Conservation (phyloP, 345 rosid genomes). For the Linum trigynum region DNA sequence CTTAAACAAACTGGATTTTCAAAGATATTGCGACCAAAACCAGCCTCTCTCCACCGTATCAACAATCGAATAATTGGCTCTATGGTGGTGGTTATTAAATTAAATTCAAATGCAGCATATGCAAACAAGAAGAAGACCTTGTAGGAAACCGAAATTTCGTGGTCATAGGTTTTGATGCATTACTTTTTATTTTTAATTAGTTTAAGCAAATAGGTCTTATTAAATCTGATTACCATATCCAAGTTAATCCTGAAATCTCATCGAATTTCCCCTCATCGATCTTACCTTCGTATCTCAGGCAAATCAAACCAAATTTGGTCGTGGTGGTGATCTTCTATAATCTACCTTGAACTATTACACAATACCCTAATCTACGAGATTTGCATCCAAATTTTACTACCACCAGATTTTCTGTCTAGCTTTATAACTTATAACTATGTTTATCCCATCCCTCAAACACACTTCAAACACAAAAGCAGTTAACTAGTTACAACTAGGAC, state of each 20-base stretch:
- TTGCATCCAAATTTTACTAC: slow-evolving; percentile 10
- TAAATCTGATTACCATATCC: background rate
- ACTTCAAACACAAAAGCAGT: background rate
- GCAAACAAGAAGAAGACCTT: background rate
- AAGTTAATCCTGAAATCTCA: background rate
- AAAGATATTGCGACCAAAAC: no score
- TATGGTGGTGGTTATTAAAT: no score
- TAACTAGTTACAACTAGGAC: background rate
- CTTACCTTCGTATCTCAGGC: slow-evolving; percentile 28
- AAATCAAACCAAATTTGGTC: slow-evolving; percentile 10
- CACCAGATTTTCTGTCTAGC: background rate
- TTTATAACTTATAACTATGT: background rate
- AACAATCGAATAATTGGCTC: no score
- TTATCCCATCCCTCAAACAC: background rate
- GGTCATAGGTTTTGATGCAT: background rate
- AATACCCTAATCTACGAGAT: slow-evolving; percentile 27
- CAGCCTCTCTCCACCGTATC: no score
- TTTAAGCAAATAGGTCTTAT: background rate
- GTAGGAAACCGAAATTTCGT: background rate
- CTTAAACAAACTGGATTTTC: no score
- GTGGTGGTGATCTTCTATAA: background rate
- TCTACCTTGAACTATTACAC: slow-evolving; percentile 21
- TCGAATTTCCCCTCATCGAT: background rate
- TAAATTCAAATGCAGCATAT: no score
- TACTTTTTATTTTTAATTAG: no score